Percentiles rank a stretch among this genome's conserved stretches.
Conservation (phyloP, 1,284 basidiomycete genomes). For the Rhodotorula sp. region DNA sequence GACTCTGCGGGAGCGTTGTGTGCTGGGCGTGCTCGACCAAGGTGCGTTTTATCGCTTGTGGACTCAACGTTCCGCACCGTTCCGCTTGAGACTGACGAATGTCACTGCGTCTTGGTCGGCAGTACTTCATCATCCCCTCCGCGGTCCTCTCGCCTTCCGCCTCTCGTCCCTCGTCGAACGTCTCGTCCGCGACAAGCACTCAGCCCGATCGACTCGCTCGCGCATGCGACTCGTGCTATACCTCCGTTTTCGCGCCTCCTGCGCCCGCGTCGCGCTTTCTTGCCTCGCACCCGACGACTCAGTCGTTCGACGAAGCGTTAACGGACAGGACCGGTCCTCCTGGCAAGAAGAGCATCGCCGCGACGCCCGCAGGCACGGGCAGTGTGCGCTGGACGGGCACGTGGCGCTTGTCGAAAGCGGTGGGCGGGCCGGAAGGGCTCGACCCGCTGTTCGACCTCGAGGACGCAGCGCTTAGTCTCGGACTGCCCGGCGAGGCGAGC, state of each 20-base stretch:
- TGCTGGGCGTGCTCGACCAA: conserved; percentile 78
- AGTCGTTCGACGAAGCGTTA: no score
- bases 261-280: conserved; percentile 22
- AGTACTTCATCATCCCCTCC: conserved; percentile 73
- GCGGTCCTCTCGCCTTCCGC: conserved; percentile 3
- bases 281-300: conserved; percentile 4
- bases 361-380: not conserved
- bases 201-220: conserved; percentile 64
- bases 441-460: conserved; percentile 1
- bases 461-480: not conserved
- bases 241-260: conserved; percentile 68
- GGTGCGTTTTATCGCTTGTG: conserved; percentile 54
- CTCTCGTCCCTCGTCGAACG: not conserved
- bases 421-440: not conserved
- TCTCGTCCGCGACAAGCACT: conserved; percentile 40
- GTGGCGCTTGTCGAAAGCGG: not conserved
- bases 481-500: not conserved
- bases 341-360: not conserved
- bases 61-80: not conserved
- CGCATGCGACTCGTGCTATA: conserved; percentile 81
- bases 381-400: not conserved
- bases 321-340: not conserved
- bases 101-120: not conserved
- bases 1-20: conserved; percentile 83
- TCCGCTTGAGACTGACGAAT: not conserved